phyloP scores from a whole-genome alignment of 2,329 filamentous ascomycete species.

The Zasmidium cellare region DNA sequence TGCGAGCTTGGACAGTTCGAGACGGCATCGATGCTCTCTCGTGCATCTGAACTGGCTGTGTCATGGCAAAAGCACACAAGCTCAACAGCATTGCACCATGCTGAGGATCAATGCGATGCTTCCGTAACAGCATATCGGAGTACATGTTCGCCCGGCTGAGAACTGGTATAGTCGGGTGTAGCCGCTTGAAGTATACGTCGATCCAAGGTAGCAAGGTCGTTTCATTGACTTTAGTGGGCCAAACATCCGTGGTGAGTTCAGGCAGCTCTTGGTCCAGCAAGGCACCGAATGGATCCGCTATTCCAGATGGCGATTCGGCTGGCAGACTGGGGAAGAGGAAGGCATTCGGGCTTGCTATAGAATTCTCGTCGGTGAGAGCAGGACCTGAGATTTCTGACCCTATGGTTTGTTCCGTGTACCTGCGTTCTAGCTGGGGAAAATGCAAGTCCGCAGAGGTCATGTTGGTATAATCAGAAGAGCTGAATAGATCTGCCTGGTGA shows the following conservation, averaged over 20 bases:
- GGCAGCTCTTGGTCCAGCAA: conserved; percentile 36
- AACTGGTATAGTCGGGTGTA: conserved; percentile 46
- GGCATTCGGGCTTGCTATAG: conserved; percentile 26
- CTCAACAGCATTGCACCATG: conserved; percentile 46
- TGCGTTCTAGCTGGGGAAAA: background rate
- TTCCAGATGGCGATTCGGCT: conserved; percentile 37
- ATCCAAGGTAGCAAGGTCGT: conserved; percentile 40
- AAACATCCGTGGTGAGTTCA: conserved; percentile 32
- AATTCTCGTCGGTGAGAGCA: conserved; percentile 30
- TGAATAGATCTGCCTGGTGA: background rate
- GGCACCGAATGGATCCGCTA: conserved; percentile 28
- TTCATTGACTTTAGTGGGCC: conserved; percentile 43
- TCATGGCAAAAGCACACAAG: conserved; percentile 45
- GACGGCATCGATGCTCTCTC: conserved; percentile 35
- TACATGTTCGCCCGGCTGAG: conserved; percentile 43
- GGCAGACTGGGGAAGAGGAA: conserved; percentile 37
- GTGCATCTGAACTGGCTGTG: conserved; percentile 46
- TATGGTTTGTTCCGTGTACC: background rate
- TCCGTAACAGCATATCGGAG: conserved; percentile 43
- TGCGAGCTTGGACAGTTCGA: conserved; percentile 38
- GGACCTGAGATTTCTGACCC: conserved; percentile 6
- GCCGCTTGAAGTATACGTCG: conserved; percentile 46
- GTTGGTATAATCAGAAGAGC: no score
- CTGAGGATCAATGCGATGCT: conserved; percentile 44
- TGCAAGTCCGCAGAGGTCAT: no score